These are phyloP conservation scores for Phytophthora multivora DNA, from an alignment of 352 stramenopile species.

Conservation along the genomic window DNA sequence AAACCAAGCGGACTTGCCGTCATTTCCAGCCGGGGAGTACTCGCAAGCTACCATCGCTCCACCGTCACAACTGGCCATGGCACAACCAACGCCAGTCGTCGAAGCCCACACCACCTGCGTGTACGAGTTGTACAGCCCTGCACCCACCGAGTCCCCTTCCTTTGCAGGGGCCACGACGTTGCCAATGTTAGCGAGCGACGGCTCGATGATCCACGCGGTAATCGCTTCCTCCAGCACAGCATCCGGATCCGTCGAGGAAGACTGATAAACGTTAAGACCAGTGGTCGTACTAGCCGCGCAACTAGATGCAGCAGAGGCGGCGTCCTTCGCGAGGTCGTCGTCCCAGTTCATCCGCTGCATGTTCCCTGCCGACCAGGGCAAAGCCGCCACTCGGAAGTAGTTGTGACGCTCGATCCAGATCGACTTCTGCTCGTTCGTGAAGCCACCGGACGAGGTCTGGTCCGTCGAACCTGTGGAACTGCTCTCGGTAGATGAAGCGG, in stretches of 20 bases:
- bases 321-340: conserved; percentile 51
- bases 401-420: conserved; percentile 80
- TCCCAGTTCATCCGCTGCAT: conserved; percentile 76
- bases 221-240: conserved; percentile 62
- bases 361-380: conserved; percentile 65
- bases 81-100: conserved; percentile 71
- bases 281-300: conserved; percentile 42
- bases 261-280: conserved; percentile 58
- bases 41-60: conserved; percentile 61
- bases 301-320: conserved; percentile 37
- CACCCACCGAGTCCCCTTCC: conserved; percentile 53
- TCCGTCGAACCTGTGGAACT: conserved; percentile 6
- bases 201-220: conserved; percentile 52
- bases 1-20: conserved; percentile 61
- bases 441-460: conserved; percentile 28
- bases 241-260: conserved; percentile 30
- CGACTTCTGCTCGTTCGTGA: conserved; percentile 48
- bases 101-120: conserved; percentile 72
- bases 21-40: conserved; percentile 67
- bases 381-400: conserved; percentile 67
- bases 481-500: conserved; percentile 1
- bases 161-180: conserved; percentile 20
- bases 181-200: conserved; percentile 40
- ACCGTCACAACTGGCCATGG: conserved; percentile 48
- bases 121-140: conserved; percentile 75